Percentiles rank a stretch among this genome's conserved stretches.
phyloP scores from a whole-genome alignment of 768 basidiomycete genomes.

The Leucogyrophana mollusca region DNA sequence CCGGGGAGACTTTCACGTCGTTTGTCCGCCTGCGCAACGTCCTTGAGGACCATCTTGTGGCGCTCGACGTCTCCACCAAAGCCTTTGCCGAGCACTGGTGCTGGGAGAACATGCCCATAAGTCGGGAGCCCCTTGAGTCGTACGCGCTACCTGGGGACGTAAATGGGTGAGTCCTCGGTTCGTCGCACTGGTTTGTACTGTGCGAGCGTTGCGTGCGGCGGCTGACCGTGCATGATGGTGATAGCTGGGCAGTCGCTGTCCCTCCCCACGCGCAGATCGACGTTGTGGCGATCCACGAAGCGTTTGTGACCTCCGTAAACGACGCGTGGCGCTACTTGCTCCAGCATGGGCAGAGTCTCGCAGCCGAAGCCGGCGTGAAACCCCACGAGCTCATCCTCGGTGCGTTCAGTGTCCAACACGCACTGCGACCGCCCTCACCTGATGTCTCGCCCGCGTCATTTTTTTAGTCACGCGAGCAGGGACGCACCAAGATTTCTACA shows the following conservation, averaged over 20 bases:
- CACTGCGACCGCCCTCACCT: no score
- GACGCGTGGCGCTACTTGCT: constrained; percentile 42
- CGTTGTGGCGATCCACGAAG: constrained; percentile 37
- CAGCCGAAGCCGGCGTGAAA: constrained; percentile 28
- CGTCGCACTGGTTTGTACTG: neutral
- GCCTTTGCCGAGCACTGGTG: constrained; percentile 34
- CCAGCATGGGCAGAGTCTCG: constrained; percentile 29
- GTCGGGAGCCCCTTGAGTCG: constrained; percentile 29
- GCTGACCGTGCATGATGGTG: neutral
- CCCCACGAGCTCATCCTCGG: constrained; percentile 44
- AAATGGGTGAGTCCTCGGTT: constrained; percentile 25
- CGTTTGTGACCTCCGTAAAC: constrained; percentile 20
- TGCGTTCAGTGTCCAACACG: constrained; percentile 16
- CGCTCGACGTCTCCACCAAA: constrained; percentile 18
- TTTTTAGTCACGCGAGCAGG: constrained; percentile 39
- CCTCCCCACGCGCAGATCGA: constrained; percentile 35
- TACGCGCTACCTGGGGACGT: constrained; percentile 32
- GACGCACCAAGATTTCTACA: constrained; percentile 38
- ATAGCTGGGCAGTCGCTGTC: constrained; percentile 45
- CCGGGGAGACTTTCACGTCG: constrained; percentile 31
- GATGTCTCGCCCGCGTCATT: neutral
- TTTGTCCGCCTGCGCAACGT: constrained; percentile 42
- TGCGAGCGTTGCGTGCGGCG: neutral
- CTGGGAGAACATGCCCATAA: constrained; percentile 34
- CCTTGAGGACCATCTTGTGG: constrained; percentile 25